Conservation (phyloP, 495 filamentous ascomycete genomes). For the Durotheca rogersii region DNA sequence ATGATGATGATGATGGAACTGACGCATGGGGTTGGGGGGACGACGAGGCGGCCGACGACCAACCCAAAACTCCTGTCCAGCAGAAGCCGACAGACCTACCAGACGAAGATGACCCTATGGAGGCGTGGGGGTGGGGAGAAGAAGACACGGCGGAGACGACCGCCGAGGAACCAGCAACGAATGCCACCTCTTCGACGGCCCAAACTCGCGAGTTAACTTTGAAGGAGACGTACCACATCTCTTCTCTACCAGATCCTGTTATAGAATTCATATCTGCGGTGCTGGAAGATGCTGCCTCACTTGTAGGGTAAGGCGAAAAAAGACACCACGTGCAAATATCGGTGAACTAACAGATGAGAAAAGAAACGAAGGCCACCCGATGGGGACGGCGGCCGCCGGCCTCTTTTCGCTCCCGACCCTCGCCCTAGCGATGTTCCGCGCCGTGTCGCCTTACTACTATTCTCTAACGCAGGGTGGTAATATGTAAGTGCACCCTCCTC, state of each 20-base stretch:
- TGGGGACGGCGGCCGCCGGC: constrained; percentile 70
- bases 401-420: constrained; percentile 81
- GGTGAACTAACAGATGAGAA: constrained; percentile 22
- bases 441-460: constrained; percentile 81
- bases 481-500: constrained; percentile 64
- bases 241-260: constrained; percentile 76
- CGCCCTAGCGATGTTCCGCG: constrained; percentile 86
- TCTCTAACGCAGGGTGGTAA: constrained; percentile 63
- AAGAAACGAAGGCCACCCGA: constrained; percentile 45
- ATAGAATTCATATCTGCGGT: constrained; percentile 68
- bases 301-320: constrained; percentile 57
- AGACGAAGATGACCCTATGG: constrained; percentile 52
- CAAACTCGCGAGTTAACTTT: constrained; percentile 62
- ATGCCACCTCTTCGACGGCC: constrained; percentile 20
- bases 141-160: constrained; percentile 43
- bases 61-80: constrained; percentile 9
- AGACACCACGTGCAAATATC: constrained; percentile 6
- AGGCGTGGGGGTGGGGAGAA: constrained; percentile 63
- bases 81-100: constrained; percentile 5
- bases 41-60: constrained; percentile 25
- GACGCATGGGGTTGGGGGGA: constrained; percentile 39
- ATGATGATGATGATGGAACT: constrained; percentile 29
- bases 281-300: constrained; percentile 65
- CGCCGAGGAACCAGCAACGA: constrained; percentile 27
- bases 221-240: constrained; percentile 83